phyloP scores from a whole-genome alignment of 2,329 filamentous ascomycete genomes.

The Colletotrichum sp. region DNA sequence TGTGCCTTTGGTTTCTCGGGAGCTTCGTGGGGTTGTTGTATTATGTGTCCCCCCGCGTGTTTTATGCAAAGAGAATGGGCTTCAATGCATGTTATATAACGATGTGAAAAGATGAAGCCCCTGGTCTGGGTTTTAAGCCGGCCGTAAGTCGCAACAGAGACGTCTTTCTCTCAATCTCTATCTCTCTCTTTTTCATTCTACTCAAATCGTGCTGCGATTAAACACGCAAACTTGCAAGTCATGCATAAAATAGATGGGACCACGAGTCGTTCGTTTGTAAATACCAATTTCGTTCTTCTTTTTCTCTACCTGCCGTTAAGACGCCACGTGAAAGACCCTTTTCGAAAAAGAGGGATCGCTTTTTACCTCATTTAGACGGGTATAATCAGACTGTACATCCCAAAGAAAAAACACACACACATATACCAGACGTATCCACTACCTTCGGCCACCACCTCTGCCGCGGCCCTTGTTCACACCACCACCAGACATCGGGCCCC shows the following conservation, averaged over 20 bases:
- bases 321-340: constrained; percentile 9
- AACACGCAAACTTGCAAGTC: background rate
- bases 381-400: constrained; percentile 21
- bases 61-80: background rate
- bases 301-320: constrained; percentile 11
- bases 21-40: background rate
- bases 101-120: background rate
- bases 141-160: constrained; percentile 12
- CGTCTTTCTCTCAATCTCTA: background rate
- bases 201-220: background rate
- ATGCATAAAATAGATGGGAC: background rate
- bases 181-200: background rate
- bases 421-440: background rate
- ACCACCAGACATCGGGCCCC: constrained; percentile 26
- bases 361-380: constrained; percentile 21
- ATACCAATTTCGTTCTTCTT: constrained; percentile 10
- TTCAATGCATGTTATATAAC: constrained; percentile 4
- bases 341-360: constrained; percentile 7
- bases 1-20: background rate
- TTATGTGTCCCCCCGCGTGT: background rate
- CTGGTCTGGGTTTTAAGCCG: constrained; percentile 14
- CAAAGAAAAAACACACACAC: constrained; percentile 4
- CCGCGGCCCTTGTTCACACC: constrained; percentile 19
- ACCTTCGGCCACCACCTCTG: constrained; percentile 18
- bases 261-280: constrained; percentile 4